These are phyloP conservation scores for Citrus medica DNA, from an alignment of 345 rosid genomes.

Conservation along the genomic window DNA sequence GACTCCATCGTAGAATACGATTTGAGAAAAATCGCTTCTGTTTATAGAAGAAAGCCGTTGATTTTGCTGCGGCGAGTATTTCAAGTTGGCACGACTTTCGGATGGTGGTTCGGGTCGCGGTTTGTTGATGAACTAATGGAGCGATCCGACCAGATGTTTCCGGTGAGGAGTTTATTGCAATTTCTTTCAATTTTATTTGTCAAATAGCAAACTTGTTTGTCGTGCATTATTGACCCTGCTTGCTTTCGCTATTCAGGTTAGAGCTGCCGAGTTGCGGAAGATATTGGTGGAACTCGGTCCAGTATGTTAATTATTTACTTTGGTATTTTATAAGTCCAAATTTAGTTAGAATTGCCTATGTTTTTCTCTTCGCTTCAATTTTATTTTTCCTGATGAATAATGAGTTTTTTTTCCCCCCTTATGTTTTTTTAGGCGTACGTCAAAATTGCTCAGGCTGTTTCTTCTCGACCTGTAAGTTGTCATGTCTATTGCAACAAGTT, in stretches of 20 bases:
- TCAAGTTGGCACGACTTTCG: conserved; percentile 69
- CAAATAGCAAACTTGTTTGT: too few species aligned
- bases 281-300: conserved; percentile 87
- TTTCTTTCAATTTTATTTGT: too few species aligned
- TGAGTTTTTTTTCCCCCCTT: background rate
- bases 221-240: background rate
- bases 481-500: background rate
- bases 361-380: background rate
- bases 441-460: conserved; percentile 92
- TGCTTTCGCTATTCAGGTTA: conserved; percentile 58
- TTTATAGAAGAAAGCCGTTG: conserved; percentile 68
- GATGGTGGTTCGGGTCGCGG: conserved; percentile 72
- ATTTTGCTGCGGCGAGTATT: conserved; percentile 64
- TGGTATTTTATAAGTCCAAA: background rate
- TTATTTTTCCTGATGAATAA: background rate
- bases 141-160: conserved; percentile 70
- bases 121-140: conserved; percentile 55
- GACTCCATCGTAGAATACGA: conserved; percentile 59
- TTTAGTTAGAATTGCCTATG: background rate
- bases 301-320: conserved; percentile 34
- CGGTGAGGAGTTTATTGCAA: conserved; percentile 32
- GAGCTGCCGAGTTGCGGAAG: conserved; percentile 87
- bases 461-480: conserved; percentile 82
- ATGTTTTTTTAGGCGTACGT: conserved; percentile 60
- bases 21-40: conserved; percentile 36